These are phyloP conservation scores for Zanthoxylum bungeanum DNA, from an alignment of 345 rosid species.

Conservation along the genomic window DNA sequence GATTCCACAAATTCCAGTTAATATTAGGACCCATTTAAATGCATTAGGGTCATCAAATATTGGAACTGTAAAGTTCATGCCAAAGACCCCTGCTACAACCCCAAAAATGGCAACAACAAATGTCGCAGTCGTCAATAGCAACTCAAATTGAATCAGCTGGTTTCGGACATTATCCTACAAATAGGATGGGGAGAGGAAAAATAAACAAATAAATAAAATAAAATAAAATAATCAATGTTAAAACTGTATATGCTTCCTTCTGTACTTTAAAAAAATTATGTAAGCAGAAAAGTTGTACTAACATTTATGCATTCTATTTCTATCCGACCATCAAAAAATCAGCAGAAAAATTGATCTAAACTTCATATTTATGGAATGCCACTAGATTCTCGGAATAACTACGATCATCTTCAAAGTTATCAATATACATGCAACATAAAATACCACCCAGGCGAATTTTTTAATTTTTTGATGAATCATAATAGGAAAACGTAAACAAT, in stretches of 20 bases:
- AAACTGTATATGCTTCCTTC: neutral
- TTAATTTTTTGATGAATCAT: neutral
- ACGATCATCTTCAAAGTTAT: neutral
- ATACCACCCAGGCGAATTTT: neutral
- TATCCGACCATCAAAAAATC: neutral
- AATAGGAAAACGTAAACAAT: neutral
- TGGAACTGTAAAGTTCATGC: conserved; percentile 79
- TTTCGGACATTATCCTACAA: conserved; percentile 94
- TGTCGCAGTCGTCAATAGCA: conserved; percentile 85
- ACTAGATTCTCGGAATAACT: neutral
- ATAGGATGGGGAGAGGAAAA: neutral
- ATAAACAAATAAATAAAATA: neutral
- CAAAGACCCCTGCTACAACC: conserved; percentile 95
- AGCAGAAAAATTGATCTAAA: neutral
- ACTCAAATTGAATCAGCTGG: conserved; percentile 95
- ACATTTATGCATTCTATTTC: neutral
- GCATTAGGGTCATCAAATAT: conserved; percentile 66
- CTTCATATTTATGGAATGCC: neutral
- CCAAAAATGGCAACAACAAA: conserved; percentile 96
- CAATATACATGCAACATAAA: neutral
- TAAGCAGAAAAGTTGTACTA: neutral
- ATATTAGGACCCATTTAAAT: conserved; percentile 76
- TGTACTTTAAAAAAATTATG: neutral
- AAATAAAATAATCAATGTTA: neutral
- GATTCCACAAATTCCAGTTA: conserved; percentile 64